Percentiles rank a stretch among this genome's conserved stretches.
Evolutionary conservation across 31 red algal genomes (phyloP).

Genomic region (Asparagopsis taxiformis): DNA sequence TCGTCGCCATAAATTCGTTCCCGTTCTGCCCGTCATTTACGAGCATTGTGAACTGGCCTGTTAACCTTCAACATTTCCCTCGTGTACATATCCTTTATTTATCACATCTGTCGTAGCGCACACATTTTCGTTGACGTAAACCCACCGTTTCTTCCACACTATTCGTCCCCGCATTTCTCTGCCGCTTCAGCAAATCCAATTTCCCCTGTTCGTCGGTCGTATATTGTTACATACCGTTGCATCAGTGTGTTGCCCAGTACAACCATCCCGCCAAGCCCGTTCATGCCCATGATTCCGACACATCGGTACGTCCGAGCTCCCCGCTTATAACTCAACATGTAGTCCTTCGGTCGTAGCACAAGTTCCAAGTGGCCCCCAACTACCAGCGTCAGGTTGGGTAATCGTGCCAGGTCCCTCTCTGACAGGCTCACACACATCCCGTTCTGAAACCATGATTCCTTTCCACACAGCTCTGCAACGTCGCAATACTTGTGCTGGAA

Average conservation of each 20-base stretch:
- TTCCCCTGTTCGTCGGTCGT: constrained; percentile 69
- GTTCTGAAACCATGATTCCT: constrained; percentile 79
- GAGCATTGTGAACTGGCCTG: no score
- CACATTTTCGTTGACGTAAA: background rate
- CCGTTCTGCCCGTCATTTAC: no score
- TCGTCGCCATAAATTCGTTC: background rate
- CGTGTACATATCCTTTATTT: background rate
- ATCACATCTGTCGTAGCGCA: background rate
- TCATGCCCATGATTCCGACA: constrained; percentile 85
- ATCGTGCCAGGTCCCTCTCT: constrained; percentile 48
- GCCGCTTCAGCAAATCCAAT: constrained; percentile 87
- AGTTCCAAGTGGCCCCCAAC: constrained; percentile 57
- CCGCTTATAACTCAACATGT: constrained; percentile 72
- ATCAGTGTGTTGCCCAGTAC: constrained; percentile 89
- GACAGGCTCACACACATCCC: constrained; percentile 76
- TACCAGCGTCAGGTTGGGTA: constrained; percentile 63
- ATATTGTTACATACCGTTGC: constrained; percentile 87
- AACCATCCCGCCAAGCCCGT: constrained; percentile 70
- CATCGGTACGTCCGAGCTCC: constrained; percentile 69
- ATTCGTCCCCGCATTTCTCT: constrained; percentile 37
- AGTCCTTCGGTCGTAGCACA: constrained; percentile 60
- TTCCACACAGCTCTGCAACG: constrained; percentile 77
- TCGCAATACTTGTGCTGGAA: constrained; percentile 76
- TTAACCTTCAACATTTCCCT: no score
- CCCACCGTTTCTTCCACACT: background rate